Base-by-base conservation (phyloP, 2,329 filamentous ascomycete species). In the Cercospora sojina region DNA sequence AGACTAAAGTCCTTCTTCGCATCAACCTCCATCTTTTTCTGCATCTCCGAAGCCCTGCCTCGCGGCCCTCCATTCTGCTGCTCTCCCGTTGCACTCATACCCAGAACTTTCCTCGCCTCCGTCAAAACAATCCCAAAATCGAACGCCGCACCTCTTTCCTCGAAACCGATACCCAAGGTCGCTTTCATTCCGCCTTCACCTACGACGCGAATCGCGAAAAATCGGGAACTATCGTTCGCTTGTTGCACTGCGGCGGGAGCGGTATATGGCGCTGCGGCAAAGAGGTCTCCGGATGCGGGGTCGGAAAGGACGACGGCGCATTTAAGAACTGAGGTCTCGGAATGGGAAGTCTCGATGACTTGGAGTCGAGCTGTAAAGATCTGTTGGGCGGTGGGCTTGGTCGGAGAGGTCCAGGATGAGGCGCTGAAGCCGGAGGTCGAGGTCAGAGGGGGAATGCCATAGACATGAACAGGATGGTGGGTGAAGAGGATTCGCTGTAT, bases 281-380 rank as follows among this genome's bases (percentile, higher is more conserved):
- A 96, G 23, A 96, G 83, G 73, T 91, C 86, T 29, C 90, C 91
- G 0, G 83, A 88, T 25, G 83, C 83, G 3, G 88, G 81, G 77
- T 96, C 92, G 77, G 96, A 92, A 56, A 97, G 87, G 29, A 95
- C 83, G 69, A 95, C 85, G 75, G 93, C 91, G 78, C 64, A 68
- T 62, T 67, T 72, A 63, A 72, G 73, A 9, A 53, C 41, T 9
- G 31, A 23, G 62, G 69, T 63, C 29, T 60, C 58, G 3, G 72
- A 67, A 43, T 73, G 59, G 1, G 76, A 77, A 20, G 75, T 77
- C 57, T 80, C 77, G 53, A 79, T 65, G 31, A 79, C 70, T 69
- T 92, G 91, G 62, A 95, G 80, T 57, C 92, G 90, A 51, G 90
- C 91, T 58, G 91, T 94, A 82, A 96, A 96, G 80, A 96, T 96